Conservation (phyloP, 2,329 filamentous ascomycete species). For the Sclerotinia spermophila region DNA sequence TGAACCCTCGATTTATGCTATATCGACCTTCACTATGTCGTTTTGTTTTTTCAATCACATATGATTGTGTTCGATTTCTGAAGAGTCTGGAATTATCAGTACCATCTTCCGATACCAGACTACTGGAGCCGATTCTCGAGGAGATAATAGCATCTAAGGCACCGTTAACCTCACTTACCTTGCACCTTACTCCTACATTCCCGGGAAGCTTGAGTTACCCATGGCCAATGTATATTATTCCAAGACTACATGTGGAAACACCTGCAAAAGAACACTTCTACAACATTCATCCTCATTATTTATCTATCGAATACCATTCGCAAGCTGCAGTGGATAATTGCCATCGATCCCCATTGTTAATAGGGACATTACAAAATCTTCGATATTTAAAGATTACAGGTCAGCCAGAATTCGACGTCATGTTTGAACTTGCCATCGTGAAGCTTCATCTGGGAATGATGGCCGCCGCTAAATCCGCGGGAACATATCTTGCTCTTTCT, state of each 20-base stretch:
- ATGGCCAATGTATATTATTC: slow-evolving; percentile 17
- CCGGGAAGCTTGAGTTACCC: slow-evolving; percentile 12
- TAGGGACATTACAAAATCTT: slow-evolving; percentile 13
- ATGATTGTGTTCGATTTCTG: slow-evolving; percentile 12
- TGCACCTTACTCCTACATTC: slow-evolving; percentile 13
- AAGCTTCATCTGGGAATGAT: slow-evolving; percentile 18
- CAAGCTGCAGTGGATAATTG: slow-evolving; percentile 15
- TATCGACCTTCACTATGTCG: slow-evolving; percentile 16
- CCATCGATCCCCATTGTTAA: slow-evolving; percentile 7
- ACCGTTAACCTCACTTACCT: slow-evolving; percentile 5
- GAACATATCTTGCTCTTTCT: slow-evolving; percentile 3
- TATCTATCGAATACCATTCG: slow-evolving; percentile 13
- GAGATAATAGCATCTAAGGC: slow-evolving; percentile 10
- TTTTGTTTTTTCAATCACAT: slow-evolving; percentile 8
- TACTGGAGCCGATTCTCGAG: slow-evolving; percentile 11
- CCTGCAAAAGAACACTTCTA: slow-evolving; percentile 14
- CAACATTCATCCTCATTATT: slow-evolving; percentile 13
- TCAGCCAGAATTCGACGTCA: slow-evolving; percentile 11
- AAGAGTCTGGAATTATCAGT: slow-evolving; percentile 14
- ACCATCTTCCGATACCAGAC: slow-evolving; percentile 6
- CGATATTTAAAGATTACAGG: slow-evolving; percentile 15
- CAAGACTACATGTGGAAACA: slow-evolving; percentile 3
- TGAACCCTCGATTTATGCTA: slow-evolving; percentile 16
- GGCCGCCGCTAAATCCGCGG: slow-evolving; percentile 9
- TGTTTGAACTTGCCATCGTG: slow-evolving; percentile 18